Conservation (phyloP, 139 green algal species). For the Ulvella scutata region DNA sequence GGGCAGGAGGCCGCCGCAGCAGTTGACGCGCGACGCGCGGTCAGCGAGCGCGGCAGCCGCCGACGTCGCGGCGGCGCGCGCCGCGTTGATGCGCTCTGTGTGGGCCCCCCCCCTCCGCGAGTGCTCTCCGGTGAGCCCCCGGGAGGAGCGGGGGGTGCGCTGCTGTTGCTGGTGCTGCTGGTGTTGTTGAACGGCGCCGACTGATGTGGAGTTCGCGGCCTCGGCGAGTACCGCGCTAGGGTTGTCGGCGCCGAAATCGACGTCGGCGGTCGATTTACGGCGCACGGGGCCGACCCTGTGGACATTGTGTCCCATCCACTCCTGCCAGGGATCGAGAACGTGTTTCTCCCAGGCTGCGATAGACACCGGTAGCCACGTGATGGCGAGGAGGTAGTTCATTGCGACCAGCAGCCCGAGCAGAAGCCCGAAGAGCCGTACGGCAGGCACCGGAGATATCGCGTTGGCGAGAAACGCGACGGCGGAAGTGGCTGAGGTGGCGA, state of each 20-base stretch:
- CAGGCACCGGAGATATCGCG: constrained; percentile 4
- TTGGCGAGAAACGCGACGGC: constrained; percentile 8
- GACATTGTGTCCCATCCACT: not conserved
- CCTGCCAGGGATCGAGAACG: not conserved
- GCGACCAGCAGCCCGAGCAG: constrained; percentile 1
- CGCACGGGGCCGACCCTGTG: not conserved
- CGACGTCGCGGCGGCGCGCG: not conserved
- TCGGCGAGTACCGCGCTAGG: not conserved
- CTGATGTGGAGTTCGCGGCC: not conserved
- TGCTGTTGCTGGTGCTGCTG: too few relatives aligned
- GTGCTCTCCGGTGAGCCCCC: too few relatives aligned
- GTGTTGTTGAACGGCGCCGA: too few relatives aligned
- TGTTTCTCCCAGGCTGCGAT: not conserved
- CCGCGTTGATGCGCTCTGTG: too few relatives aligned
- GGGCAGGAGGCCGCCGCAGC: not conserved
- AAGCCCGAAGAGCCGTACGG: constrained; percentile 4
- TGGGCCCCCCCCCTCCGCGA: too few relatives aligned
- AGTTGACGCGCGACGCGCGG: too few relatives aligned
- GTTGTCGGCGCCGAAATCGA: too few relatives aligned
- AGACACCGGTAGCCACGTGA: constrained; percentile 4
- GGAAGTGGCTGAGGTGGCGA: constrained; percentile 6
- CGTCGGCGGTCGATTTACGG: too few relatives aligned
- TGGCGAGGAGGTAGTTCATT: constrained; percentile 4
- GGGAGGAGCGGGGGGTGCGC: not conserved
- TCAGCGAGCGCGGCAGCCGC: not conserved